Conservation (phyloP, 805 yeast genomes). For the Saccharomycopsis sp. region DNA sequence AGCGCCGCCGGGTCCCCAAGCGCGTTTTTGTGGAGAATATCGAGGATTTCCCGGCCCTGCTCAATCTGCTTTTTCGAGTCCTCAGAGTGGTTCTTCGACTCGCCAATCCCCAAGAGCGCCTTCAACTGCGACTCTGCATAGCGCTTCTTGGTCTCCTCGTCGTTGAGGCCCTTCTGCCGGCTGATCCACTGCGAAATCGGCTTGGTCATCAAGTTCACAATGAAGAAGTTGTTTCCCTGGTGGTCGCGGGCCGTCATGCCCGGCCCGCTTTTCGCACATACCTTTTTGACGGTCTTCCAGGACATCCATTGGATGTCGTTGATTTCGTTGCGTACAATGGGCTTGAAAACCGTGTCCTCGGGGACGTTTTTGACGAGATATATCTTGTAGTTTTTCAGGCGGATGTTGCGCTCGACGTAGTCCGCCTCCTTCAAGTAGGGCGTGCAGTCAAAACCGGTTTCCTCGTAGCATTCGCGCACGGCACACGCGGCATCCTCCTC, state of each 20-base stretch:
- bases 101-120: constrained; percentile 51
- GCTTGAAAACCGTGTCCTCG: constrained; percentile 65
- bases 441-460: constrained; percentile 82
- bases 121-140: constrained; percentile 64
- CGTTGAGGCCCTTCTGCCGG: constrained; percentile 40
- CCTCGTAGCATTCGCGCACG: constrained; percentile 85
- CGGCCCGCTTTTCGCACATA: constrained; percentile 37
- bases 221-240: constrained; percentile 29
- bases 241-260: constrained; percentile 25
- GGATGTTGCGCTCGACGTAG: constrained; percentile 71
- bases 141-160: constrained; percentile 53
- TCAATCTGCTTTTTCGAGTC: constrained; percentile 34
- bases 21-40: constrained; percentile 41
- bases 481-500: constrained; percentile 89
- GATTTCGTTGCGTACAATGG: constrained; percentile 84
- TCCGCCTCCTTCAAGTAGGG: constrained; percentile 62
- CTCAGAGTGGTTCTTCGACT: constrained; percentile 26
- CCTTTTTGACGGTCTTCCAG: constrained; percentile 37
- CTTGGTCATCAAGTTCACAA: constrained; percentile 43
- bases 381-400: constrained; percentile 80
- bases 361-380: constrained; percentile 74
- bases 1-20: background rate
- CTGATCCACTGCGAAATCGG: constrained; percentile 51
- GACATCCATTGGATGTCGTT: constrained; percentile 75
- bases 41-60: constrained; percentile 72